Base-by-base conservation (phyloP, 805 yeast genomes). In the Saturnispora sekii region DNA sequence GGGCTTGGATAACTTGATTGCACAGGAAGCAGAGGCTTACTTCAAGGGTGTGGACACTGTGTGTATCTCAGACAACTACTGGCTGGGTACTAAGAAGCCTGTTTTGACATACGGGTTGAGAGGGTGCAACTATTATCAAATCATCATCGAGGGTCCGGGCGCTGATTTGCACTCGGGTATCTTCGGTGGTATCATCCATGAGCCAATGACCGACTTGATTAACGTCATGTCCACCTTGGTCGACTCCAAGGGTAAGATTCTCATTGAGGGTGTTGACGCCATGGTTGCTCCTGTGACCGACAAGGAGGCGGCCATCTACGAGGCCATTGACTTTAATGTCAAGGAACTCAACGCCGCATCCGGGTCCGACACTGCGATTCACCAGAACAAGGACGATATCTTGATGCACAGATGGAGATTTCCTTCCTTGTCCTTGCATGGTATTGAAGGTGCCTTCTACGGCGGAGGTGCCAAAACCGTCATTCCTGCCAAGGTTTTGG, bases 381-480 rank as follows among this genome's bases (percentile, higher is more conserved):
- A 81, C 68, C 72, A 77, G 51, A 73, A 74, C 62, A 85, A 87
- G 67, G 80, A 87, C 68, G 82, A 81, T 48, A 88, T 95, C 48
- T 75, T 93, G 58, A 90, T 88, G 84, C 97, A 89, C 66, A 81
- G 98, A 76, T 93, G 99, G 99, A 83, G 99, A 74, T 88, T 73
- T 68, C 99, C 99, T 46, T 87, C 97, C 7, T 72, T 93, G 57
- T 89, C 97, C 2, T 65, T 93, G 53, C 99, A 93, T 66, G 99
- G 99, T 54, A 76, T 93, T 45, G 98, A 93, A 68, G 98, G 98
- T 52, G 99, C 97, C 5, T 93, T 93, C 65, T 81, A 83, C 40
- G 90, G 84, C 37, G 75, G 84, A 39, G 99, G 99, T 53, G 99
- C 97, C 47, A 93, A 93, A 72, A 93, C 99, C 31, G 99, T 93